Evolutionary conservation across 257 asterid genomes (phyloP), one percentile per base, ranked within the genome.

Genomic region (Solanum dulcamara): DNA sequence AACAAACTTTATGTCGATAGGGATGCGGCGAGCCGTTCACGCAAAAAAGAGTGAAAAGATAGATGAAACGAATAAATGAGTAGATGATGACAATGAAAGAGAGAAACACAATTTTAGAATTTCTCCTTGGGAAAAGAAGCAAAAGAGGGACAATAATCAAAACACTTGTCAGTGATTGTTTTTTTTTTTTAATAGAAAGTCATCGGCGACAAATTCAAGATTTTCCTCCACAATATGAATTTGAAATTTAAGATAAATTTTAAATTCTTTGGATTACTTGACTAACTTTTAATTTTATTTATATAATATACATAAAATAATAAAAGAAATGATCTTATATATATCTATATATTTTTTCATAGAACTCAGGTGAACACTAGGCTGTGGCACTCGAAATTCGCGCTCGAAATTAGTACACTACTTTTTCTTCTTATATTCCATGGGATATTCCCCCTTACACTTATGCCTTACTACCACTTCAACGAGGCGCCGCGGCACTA

Each of bases 41-140:
- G 64, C 62, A 28, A 28, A 77, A 26, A 46, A 48, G 28, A 15
- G 40, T 28, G 15, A 77, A 77, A 46, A 8, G 62, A 44, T 15
- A 1, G 38, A 77, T 44, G 5, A 46, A 33, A 44, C 26, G 60
- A 77, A 77, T 77, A 46, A 35, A 79, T 79, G 83, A 79, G 83
- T 79, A 48, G 83, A 79, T 48, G 64, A 79, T 79, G 83, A 79
- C 83, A 17, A 79, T 26, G 83, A 79, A 79, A 79, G 64, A 79
- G 83, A 48, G 40, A 74, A 0, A 42, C 10, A 75, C 4, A 24
- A 2, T 24, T 74, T 24, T 26, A 22, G n/a, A 72, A n/a, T 7
- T 22, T 42, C 4, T 79, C 62, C 35, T 79, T 14, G 44, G 46
- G 51, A 42, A 81, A 72, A 44, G 81, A 57, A 10, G 81, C 38